Base-by-base conservation (phyloP, 805 yeast genomes). In the Kuraishia borneana region DNA sequence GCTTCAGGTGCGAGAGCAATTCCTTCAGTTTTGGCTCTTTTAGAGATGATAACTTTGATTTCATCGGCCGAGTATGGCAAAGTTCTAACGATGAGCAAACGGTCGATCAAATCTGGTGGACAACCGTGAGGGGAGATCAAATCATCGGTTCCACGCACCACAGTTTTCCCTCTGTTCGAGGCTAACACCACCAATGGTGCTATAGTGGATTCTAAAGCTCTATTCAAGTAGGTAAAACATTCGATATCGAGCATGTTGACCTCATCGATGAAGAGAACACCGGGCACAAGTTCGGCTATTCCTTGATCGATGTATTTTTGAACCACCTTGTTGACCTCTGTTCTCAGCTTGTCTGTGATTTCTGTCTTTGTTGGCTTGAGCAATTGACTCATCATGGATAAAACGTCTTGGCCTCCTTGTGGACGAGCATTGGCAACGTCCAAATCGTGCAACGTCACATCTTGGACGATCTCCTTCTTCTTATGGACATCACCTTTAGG, bases 401-500 rank as follows among this genome's bases (percentile, higher is more conserved):
- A 71, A 33, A 85, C 92, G 50, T 85, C 96, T 60, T 92, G 98
- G 32, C 98, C 98, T 42, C 97, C 98, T 51, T 74, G 81, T 17
- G 97, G 98, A 49, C 92, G 74, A 2, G 97, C 88, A 54, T 92
- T 92, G 32, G 97, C 96, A 38, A 85, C 82, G 58, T 92, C 99
- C 53, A 92, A 69, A 56, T 92, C 99, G 56, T 92, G 96, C 47
- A 92, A 69, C 3, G 97, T 84, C 30, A 92, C 96, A 46, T 92
- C 96, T 63, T 92, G 99, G 16, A 92, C 95, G 47, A 89, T 87
- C 60, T 92, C 97, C 57, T 92, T 92, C 69, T 92, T 87, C 56
- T 89, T 88, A 65, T 92, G 98, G 30, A 92, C 95, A 58, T 92
- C 99, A 35, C 98, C 98, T 63, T 92, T 94, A 40, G 99, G 99